Evolutionary conservation across 2,329 filamentous ascomycete species (phyloP).

Genomic region (Chaetomium globosum): DNA sequence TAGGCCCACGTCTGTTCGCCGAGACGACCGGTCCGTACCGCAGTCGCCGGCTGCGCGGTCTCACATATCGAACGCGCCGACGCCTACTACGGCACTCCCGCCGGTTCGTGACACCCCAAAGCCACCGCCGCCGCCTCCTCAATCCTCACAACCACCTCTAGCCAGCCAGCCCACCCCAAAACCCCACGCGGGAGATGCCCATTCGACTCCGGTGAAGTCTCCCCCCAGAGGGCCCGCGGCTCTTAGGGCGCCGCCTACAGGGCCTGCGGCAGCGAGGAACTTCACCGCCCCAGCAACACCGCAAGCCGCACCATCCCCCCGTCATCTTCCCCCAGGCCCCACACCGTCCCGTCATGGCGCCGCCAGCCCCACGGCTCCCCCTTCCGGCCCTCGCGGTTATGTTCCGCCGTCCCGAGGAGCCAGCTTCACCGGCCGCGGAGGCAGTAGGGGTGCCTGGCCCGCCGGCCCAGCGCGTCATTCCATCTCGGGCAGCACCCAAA

Average conservation of each 20-base stretch:
- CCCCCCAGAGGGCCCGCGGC: constrained; percentile 60
- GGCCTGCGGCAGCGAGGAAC: constrained; percentile 46
- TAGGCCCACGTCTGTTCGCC: constrained; percentile 51
- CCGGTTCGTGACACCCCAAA: constrained; percentile 28
- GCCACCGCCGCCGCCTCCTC: constrained; percentile 25
- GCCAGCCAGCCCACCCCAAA: constrained; percentile 28
- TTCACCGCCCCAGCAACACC: constrained; percentile 43
- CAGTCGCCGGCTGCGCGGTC: constrained; percentile 46
- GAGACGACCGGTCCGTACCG: constrained; percentile 52
- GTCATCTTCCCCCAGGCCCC: constrained; percentile 44
- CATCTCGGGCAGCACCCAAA: constrained; percentile 28
- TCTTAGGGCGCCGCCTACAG: constrained; percentile 55
- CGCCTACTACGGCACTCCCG: constrained; percentile 22
- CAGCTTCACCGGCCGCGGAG: constrained; percentile 49
- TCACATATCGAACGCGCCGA: constrained; percentile 34
- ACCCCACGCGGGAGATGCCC: constrained; percentile 35
- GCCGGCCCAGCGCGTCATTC: constrained; percentile 38
- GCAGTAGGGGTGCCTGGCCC: constrained; percentile 50
- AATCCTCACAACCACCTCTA: constrained; percentile 18
- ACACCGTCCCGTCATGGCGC: constrained; percentile 45
- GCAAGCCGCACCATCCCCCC: constrained; percentile 36
- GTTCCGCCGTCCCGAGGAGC: constrained; percentile 52
- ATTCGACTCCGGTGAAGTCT: constrained; percentile 46
- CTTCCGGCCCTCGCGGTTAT: constrained; percentile 59
- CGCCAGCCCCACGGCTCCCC: constrained; percentile 53